Evolutionary conservation across 768 basidiomycete species (phyloP).

Genomic region (Kondoa malvinella): DNA sequence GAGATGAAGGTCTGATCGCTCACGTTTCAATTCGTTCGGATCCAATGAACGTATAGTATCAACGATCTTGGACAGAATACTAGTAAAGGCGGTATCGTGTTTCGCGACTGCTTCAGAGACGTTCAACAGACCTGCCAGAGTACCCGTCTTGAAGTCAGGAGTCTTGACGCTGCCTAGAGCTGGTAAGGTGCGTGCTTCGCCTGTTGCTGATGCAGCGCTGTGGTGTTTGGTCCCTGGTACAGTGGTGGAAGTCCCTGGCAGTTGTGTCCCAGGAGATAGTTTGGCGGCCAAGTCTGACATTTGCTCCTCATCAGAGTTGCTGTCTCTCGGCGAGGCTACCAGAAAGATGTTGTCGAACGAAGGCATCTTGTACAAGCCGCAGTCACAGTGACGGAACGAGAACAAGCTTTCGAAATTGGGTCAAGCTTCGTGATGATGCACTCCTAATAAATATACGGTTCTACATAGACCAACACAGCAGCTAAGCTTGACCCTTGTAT

Average conservation of each 20-base stretch:
- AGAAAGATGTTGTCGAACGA: neutral
- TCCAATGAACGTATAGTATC: constrained; percentile 80
- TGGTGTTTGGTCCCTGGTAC: neutral
- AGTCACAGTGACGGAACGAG: neutral
- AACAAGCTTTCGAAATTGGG: too few species aligned
- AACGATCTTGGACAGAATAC: constrained; percentile 74
- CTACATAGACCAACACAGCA: too few species aligned
- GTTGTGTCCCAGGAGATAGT: neutral
- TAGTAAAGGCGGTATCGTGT: constrained; percentile 70
- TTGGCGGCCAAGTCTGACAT: neutral
- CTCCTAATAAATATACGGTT: too few species aligned
- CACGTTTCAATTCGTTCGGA: constrained; percentile 50
- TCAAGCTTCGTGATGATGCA: too few species aligned
- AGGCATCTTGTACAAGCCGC: neutral
- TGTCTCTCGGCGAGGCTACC: neutral
- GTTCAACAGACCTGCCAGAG: constrained; percentile 68
- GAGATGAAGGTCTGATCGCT: constrained; percentile 10
- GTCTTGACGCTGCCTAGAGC: neutral
- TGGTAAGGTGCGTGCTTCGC: neutral
- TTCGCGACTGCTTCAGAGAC: constrained; percentile 88
- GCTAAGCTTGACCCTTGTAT: neutral
- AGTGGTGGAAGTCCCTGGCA: neutral
- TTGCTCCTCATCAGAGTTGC: neutral
- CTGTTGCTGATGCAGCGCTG: too few species aligned
- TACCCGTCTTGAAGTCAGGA: constrained; percentile 55